Conservation (phyloP, 1,284 basidiomycete species). For the Leccinum ponderosum region DNA sequence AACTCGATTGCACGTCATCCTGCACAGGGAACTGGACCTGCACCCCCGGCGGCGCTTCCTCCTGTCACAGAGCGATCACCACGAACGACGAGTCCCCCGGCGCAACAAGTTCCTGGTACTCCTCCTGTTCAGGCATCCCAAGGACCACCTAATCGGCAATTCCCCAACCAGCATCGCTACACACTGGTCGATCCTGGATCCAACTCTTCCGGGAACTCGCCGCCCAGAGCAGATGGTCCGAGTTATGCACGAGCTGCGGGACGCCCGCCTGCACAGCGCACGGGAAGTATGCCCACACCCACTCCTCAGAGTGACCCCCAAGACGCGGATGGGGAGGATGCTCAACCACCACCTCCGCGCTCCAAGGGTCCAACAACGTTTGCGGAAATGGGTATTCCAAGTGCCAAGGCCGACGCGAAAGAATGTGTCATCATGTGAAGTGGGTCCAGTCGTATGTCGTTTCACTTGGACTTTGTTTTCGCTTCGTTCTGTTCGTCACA, state of each 20-base stretch:
- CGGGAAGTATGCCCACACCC: slow-evolving; percentile 18
- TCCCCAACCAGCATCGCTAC: slow-evolving; percentile 40
- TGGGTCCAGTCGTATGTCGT: neutral
- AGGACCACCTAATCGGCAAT: slow-evolving; percentile 16
- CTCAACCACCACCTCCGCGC: slow-evolving; percentile 7
- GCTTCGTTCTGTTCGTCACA: neutral
- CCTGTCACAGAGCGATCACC: slow-evolving; percentile 19
- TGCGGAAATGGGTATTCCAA: slow-evolving; percentile 88
- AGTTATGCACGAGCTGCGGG: slow-evolving; percentile 29
- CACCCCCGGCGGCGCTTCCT: neutral
- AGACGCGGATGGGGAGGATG: neutral
- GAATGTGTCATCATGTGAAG: slow-evolving; percentile 81
- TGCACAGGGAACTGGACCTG: slow-evolving; percentile 5
- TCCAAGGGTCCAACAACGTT: slow-evolving; percentile 73
- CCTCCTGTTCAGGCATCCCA: slow-evolving; percentile 10
- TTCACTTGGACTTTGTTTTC: neutral
- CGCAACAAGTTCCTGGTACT: slow-evolving; percentile 2
- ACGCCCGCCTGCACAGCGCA: slow-evolving; percentile 27
- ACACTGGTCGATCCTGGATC: slow-evolving; percentile 42
- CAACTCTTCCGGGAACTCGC: slow-evolving; percentile 4
- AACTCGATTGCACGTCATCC: slow-evolving; percentile 33
- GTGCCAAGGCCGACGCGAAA: slow-evolving; percentile 72
- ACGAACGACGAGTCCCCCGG: slow-evolving; percentile 7
- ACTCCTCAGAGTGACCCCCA: slow-evolving; percentile 8
- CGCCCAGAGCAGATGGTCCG: slow-evolving; percentile 19